These are phyloP conservation scores for Nematocida major DNA, from an alignment of 371 early-diverging fungal species.

Conservation along the genomic window DNA sequence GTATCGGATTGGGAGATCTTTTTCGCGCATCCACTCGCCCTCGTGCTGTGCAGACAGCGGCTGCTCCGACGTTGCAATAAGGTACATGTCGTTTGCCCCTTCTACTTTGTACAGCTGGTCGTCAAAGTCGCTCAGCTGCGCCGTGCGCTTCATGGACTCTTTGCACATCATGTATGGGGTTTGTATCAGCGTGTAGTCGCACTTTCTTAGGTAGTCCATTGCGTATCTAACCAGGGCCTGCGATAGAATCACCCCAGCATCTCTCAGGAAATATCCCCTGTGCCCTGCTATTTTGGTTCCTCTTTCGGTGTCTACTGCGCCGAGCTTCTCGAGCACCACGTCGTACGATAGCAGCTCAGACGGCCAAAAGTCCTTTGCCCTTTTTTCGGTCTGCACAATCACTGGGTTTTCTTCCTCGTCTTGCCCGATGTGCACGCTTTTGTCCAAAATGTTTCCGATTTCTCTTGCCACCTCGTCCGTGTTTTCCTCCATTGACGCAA, in stretches of 20 bases:
- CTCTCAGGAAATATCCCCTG: constrained; percentile 92
- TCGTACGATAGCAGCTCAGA: constrained; percentile 67
- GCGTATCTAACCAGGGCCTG: constrained; percentile 91
- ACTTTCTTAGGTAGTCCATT: constrained; percentile 77
- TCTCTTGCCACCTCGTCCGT: constrained; percentile 64
- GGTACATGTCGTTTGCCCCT: constrained; percentile 75
- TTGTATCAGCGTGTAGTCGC: constrained; percentile 84
- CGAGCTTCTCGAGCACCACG: constrained; percentile 69
- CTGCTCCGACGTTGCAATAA: constrained; percentile 98
- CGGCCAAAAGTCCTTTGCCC: constrained; percentile 45
- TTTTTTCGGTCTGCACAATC: constrained; percentile 67
- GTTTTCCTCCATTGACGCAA: constrained; percentile 43
- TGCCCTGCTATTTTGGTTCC: constrained; percentile 91
- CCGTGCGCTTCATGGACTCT: constrained; percentile 93
- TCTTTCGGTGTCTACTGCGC: constrained; percentile 81
- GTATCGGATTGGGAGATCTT: constrained; percentile 66
- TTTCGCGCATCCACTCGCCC: constrained; percentile 70
- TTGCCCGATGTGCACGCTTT: constrained; percentile 75
- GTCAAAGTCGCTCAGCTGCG: constrained; percentile 94
- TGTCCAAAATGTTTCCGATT: constrained; percentile 90
- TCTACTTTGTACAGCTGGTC: constrained; percentile 93
- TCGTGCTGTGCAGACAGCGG: constrained; percentile 91
- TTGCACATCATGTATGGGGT: constrained; percentile 96
- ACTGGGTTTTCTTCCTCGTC: constrained; percentile 81
- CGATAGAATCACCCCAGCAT: constrained; percentile 85